These are phyloP conservation scores for Thraustochytrium striatum DNA, from an alignment of 352 stramenopile genomes.

Conservation along the genomic window DNA sequence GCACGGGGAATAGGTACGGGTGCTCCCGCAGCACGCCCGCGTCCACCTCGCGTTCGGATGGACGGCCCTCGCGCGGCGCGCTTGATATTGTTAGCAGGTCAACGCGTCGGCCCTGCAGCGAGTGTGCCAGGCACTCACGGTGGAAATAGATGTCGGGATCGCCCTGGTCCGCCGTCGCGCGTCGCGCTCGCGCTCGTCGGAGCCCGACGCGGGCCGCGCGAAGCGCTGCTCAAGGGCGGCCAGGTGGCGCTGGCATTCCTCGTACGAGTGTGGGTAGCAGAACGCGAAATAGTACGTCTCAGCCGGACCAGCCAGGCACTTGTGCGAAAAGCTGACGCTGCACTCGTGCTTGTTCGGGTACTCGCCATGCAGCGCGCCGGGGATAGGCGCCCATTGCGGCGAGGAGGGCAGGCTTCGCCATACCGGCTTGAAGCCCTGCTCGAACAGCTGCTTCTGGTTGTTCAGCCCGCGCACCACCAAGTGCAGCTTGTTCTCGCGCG, in stretches of 20 bases:
- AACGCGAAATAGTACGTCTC: conserved; percentile 62
- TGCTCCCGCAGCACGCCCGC: not conserved
- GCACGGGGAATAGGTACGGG: not conserved
- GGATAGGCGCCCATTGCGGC: not conserved
- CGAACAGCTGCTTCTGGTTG: conserved; percentile 36
- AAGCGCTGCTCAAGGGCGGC: conserved; percentile 13
- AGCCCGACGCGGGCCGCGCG: not conserved
- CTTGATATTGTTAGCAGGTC: conserved; percentile 59
- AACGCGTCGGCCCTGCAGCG: conserved; percentile 56
- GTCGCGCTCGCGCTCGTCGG: not conserved
- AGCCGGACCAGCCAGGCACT: not conserved
- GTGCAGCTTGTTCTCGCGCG: not conserved
- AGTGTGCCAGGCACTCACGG: conserved; percentile 60
- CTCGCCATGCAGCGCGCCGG: conserved; percentile 1
- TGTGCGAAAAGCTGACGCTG: conserved; percentile 1
- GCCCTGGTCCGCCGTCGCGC: not conserved
- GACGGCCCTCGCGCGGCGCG: not conserved
- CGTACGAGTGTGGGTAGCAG: conserved; percentile 63
- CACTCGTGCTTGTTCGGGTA: not conserved
- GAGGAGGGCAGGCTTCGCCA: not conserved
- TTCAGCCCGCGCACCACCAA: conserved; percentile 4
- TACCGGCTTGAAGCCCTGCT: conserved; percentile 32
- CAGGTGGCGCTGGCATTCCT: conserved; percentile 58
- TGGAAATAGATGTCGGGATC: conserved; percentile 61
- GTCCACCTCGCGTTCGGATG: not conserved